Conservation (phyloP, 768 basidiomycete species). For the Leccinellum luteum region DNA sequence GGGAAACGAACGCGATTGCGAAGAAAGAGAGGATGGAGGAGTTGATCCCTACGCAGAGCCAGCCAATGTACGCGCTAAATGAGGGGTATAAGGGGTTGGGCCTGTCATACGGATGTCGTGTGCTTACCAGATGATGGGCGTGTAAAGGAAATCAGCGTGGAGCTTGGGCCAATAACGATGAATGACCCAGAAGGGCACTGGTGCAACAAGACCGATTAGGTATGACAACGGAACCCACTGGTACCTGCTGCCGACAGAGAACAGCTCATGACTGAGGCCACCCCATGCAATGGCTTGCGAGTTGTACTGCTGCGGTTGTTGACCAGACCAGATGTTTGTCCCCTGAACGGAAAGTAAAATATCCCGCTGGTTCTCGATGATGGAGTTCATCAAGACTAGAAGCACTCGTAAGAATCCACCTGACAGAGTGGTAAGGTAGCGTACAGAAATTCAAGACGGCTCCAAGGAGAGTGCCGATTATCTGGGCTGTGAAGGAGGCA, state of each 20-base stretch:
- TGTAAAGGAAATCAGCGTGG: conserved; percentile 27
- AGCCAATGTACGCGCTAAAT: conserved; percentile 18
- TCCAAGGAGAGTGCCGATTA: conserved; percentile 54
- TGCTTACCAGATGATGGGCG: conserved; percentile 28
- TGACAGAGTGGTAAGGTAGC: conserved; percentile 1
- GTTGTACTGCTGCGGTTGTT: conserved; percentile 30
- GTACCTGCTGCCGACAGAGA: conserved; percentile 29
- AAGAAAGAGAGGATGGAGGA: conserved; percentile 21
- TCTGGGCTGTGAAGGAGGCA: conserved; percentile 58
- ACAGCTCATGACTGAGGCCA: conserved; percentile 36
- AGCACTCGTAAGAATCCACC: conserved; percentile 10
- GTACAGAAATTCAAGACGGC: conserved; percentile 45
- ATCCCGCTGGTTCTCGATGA: conserved; percentile 30
- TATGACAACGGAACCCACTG: conserved; percentile 42
- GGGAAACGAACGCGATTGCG: conserved; percentile 31
- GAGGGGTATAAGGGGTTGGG: neutral
- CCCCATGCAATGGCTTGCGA: conserved; percentile 40
- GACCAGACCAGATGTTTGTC: conserved; percentile 38
- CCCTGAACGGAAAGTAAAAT: conserved; percentile 55
- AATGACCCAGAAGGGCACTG: conserved; percentile 41
- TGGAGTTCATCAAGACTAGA: conserved; percentile 54
- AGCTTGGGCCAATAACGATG: conserved; percentile 37
- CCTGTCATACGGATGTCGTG: neutral
- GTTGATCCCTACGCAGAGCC: conserved; percentile 28
- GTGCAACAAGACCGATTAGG: conserved; percentile 33